phyloP scores from a whole-genome alignment of 2,329 filamentous ascomycete species.

The Aspergillus sp. region DNA sequence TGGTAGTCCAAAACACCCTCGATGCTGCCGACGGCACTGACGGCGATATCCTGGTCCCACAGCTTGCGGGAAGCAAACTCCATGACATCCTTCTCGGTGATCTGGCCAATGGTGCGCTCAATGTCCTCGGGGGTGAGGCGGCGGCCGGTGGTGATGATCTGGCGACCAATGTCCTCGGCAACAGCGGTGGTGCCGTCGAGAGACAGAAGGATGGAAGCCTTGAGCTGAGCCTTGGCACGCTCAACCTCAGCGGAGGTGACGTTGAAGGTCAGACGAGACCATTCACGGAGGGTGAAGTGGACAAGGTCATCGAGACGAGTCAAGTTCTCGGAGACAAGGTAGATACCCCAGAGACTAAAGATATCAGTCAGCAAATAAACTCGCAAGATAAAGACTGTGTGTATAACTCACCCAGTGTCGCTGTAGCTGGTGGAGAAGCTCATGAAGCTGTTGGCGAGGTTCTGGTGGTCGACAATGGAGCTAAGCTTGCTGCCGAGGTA shows the following conservation, averaged over 20 bases:
- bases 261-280: conserved; percentile 87
- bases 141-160: conserved; percentile 95
- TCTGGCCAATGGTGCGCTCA: conserved; percentile 80
- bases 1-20: conserved; percentile 65
- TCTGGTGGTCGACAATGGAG: conserved; percentile 87
- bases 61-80: conserved; percentile 90
- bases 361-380: conserved; percentile 17
- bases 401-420: conserved; percentile 80
- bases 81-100: conserved; percentile 96
- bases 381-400: not conserved
- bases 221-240: conserved; percentile 98
- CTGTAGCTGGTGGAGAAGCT: conserved; percentile 99
- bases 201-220: conserved; percentile 94
- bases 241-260: conserved; percentile 89
- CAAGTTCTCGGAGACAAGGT: conserved; percentile 87
- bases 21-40: conserved; percentile 88
- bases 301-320: conserved; percentile 89
- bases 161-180: conserved; percentile 96
- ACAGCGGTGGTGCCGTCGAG: conserved; percentile 96
- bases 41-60: conserved; percentile 95
- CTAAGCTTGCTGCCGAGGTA: conserved; percentile 98
- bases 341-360: conserved; percentile 95
- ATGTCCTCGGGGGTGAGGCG: conserved; percentile 90
- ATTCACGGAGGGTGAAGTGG: conserved; percentile 97
- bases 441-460: conserved; percentile 99